Evolutionary conservation across 768 basidiomycete genomes (phyloP).

Genomic region (Boletus huronensis): DNA sequence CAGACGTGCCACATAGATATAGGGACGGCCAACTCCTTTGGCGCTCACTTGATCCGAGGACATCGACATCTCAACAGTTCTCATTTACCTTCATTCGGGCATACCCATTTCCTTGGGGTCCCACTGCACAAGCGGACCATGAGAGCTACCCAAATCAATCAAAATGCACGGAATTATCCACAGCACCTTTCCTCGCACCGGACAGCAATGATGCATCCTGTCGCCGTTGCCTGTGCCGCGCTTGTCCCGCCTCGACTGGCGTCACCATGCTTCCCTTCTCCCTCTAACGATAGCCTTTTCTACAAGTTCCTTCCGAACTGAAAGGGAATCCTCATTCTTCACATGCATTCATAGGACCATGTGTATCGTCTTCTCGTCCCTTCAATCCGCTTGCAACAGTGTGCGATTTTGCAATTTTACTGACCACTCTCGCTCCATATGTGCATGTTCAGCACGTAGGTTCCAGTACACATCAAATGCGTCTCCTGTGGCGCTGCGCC

Average conservation of each 20-base stretch:
- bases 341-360: slow-evolving; percentile 6
- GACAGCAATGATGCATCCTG: neutral
- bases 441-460: slow-evolving; percentile 7
- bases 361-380: slow-evolving; percentile 1
- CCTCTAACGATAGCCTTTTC: slow-evolving; percentile 11
- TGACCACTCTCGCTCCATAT: slow-evolving; percentile 3
- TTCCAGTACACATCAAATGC: neutral
- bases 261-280: slow-evolving; percentile 14
- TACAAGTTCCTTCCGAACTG: slow-evolving; percentile 25
- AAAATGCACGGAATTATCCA: neutral
- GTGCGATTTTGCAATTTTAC: slow-evolving; percentile 19
- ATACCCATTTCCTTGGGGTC: neutral
- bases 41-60: slow-evolving; percentile 15
- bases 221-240: slow-evolving; percentile 1
- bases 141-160: neutral
- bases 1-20: neutral
- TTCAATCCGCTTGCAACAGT: slow-evolving; percentile 1
- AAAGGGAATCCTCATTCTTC: slow-evolving; percentile 12
- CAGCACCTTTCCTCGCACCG: slow-evolving; percentile 1
- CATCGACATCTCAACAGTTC: neutral
- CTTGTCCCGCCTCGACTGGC: slow-evolving; percentile 4
- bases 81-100: neutral
- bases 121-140: neutral
- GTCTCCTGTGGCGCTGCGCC: slow-evolving; percentile 1
- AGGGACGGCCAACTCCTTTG: neutral